Base-by-base conservation (phyloP, 129 eudicot genomes). In the Solidago caesia region DNA sequence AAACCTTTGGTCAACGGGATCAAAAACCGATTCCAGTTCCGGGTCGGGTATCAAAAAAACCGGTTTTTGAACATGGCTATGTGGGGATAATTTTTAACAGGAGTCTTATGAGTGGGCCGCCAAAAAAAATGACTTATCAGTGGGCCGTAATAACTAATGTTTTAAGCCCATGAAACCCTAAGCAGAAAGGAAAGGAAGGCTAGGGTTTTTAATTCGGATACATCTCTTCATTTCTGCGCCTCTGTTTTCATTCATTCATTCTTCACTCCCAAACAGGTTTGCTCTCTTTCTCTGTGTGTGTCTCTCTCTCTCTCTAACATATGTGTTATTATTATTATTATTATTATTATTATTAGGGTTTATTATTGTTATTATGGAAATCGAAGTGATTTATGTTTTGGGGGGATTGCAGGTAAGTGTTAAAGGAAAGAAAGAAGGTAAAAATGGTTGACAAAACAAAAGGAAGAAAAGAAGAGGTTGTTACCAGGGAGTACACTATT, bases 401-500 rank as follows among this genome's bases (percentile, higher is more conserved):
- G 21, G 21, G 25, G 14, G 26, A 55, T 55, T 56, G 29, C 61
- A 56, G 61, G 61, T 56, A 15, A 56, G 16, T 41, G n/a, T 79
- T 27, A 43, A 73, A 74, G 65, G 44, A 64, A 78, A 67, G 59
- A 39, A 71, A 14, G 41, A 25, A 6, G 60, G 67, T 71, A 64
- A 84, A 80, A 80, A 87, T 87, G 92, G 92, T 85, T 67, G 92
- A 82, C 74, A 86, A 86, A 67, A 75, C 87, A 0, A 85, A 85
- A 77, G 85, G 87, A 70, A 79, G 95, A 46, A 88, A 88, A 59
- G 95, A 88, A 43, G 95, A 88, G 83, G 95, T 88, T 51, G 89
- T 88, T 3, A 86, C 87, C 4, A 73, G 95, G 78, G 95, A 88
- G 88, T 88, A 88, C 84, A 88, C 95, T 72, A 84, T 88, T 75